A percentile compares a stretch with the other conserved stretches of the same genome.
These are phyloP conservation scores for Hippophae gyantsensis DNA, from an alignment of 306 rosid genomes.

Conservation along the genomic window DNA sequence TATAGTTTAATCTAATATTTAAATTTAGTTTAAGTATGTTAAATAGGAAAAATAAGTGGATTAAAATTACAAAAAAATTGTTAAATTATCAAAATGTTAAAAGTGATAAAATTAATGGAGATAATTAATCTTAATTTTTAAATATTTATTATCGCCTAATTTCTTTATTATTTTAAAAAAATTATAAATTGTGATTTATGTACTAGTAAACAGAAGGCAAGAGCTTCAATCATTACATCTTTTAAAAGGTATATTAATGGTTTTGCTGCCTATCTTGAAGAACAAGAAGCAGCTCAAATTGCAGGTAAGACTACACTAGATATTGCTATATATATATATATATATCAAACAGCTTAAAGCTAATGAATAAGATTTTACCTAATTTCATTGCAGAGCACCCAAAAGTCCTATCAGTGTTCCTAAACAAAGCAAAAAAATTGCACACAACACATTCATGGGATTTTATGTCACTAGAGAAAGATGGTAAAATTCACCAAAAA, in stretches of 20 bases:
- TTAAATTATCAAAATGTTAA: no score
- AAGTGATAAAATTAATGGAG: no score
- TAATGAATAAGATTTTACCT: neutral
- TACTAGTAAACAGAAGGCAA: constrained; percentile 40
- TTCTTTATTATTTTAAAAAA: no score
- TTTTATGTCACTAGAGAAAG: constrained; percentile 39
- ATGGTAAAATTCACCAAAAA: constrained; percentile 16
- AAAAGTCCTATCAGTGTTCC: constrained; percentile 32
- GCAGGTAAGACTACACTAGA: constrained; percentile 21
- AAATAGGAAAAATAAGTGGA: no score
- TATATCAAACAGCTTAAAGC: no score
- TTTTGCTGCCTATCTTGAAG: constrained; percentile 47
- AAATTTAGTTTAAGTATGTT: no score
- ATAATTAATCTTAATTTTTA: no score
- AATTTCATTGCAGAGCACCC: constrained; percentile 28
- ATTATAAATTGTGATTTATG: neutral
- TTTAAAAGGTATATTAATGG: constrained; percentile 56
- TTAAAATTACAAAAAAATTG: no score
- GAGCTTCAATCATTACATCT: constrained; percentile 47
- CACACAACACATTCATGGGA: constrained; percentile 66
- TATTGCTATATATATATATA: no score
- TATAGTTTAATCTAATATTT: no score
- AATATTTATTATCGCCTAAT: no score
- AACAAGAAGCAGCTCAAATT: constrained; percentile 35
- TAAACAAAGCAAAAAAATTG: constrained; percentile 25